These are phyloP conservation scores for Fusarium stilboides DNA, from an alignment of 2,329 filamentous ascomycete species.

Conservation along the genomic window DNA sequence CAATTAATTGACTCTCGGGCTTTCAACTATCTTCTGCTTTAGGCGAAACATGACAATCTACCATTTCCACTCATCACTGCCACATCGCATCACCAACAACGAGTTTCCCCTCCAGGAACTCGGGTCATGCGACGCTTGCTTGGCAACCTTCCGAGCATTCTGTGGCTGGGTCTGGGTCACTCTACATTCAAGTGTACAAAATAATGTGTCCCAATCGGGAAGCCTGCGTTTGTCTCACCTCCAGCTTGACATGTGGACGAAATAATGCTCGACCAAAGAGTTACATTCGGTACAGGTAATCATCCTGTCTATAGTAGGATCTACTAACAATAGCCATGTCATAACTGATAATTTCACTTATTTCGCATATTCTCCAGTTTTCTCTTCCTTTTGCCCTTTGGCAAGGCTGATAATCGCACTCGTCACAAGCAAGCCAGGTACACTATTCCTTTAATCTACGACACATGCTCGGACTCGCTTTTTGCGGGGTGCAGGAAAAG, in stretches of 20 bases:
- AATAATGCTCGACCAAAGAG: neutral
- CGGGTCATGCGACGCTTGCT: constrained; percentile 27
- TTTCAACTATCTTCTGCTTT: too few relatives aligned
- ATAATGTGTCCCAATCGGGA: constrained; percentile 14
- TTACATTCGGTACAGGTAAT: neutral
- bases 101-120: neutral
- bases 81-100: constrained; percentile 2
- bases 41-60: neutral
- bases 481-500: constrained; percentile 37
- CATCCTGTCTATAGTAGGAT: neutral
- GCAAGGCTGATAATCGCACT: neutral
- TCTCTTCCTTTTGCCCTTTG: neutral
- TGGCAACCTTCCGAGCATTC: constrained; percentile 7
- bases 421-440: neutral
- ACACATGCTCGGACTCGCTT: constrained; percentile 20
- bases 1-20: too few relatives aligned
- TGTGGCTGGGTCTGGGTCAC: constrained; percentile 32
- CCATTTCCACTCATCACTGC: neutral
- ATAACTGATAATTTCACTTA: neutral
- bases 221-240: neutral
- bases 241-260: constrained; percentile 5
- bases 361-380: too few relatives aligned
- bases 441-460: neutral
- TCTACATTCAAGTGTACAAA: constrained; percentile 16
- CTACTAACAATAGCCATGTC: neutral